Evolutionary conservation across 1,284 basidiomycete genomes (phyloP), one percentile per base, ranked within the genome.

Genomic region (Garcileccinum viscosum): DNA sequence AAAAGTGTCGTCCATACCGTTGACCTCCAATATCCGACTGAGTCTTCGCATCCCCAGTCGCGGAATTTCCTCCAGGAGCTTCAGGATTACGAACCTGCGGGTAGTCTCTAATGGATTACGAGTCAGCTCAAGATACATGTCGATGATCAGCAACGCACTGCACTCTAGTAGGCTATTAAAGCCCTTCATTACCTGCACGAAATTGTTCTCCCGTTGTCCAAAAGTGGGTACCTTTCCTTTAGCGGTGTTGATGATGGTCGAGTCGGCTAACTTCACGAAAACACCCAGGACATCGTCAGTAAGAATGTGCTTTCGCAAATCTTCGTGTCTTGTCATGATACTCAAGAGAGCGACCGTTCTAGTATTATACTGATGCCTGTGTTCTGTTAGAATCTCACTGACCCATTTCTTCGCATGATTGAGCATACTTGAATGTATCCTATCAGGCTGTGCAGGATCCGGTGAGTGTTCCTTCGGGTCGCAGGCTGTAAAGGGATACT

Each of bases 311-410:
- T 68, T 4, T n/a, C 68, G 69, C 17, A 77, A 63, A 30, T 33
- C 42, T 14, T 37, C n/a, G 33, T 77, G 72, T 38, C 59, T 75
- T 35, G 70, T 70, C 61, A 77, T 40, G 2, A 70, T 67, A 50
- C 69, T 64, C 38, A 80, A 47, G 35, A 80, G 72, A 32, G 77
- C 71, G 19, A 76, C 44, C 3, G 74, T 73, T 70, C 78, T 72
- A 5, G 72, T 62, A 33, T 63, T 65, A 40, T 77, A 69, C 33
- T 63, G 63, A 50, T 78, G 71, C 8, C 66, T 67, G 24, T 63
- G 68, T 24, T 7, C 12, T 27, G 12, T 12, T 12, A 77, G 27
- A 32, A 77, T 72, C 0, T 7, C 24, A 6, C 17, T 53, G 4
- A 78, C 37, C 44, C 63, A 66, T 12, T 30, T 12, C 63, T 59